Conservation (phyloP, 331 rosid species). For the Erythrophleum ivorense region DNA sequence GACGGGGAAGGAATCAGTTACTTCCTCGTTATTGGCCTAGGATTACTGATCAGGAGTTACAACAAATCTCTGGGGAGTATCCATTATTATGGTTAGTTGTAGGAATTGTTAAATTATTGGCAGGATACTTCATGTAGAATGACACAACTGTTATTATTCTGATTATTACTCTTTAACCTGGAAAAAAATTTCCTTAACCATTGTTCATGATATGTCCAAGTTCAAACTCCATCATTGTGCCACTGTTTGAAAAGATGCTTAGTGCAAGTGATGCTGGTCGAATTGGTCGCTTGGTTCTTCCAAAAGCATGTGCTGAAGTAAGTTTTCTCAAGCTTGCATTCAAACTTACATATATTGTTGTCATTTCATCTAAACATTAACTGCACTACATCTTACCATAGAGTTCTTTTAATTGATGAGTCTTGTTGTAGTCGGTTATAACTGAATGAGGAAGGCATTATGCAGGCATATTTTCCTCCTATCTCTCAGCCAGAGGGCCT, state of each 20-base stretch:
- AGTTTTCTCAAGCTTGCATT: constrained; percentile 35
- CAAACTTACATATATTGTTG: constrained; percentile 22
- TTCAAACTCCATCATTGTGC: constrained; percentile 93
- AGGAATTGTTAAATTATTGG: constrained; percentile 21
- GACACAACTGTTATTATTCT: constrained; percentile 33
- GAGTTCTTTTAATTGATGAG: constrained; percentile 18
- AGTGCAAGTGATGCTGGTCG: constrained; percentile 99
- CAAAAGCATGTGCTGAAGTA: constrained; percentile 99
- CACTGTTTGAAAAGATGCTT: constrained; percentile 97
- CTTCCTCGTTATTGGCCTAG: constrained; percentile 99
- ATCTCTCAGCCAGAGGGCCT: constrained; percentile 99
- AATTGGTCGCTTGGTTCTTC: constrained; percentile 97
- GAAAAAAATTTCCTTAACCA: constrained; percentile 60
- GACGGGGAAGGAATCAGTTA: constrained; percentile 95
- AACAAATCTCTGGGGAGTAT: constrained; percentile 99
- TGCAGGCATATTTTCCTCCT: constrained; percentile 98
- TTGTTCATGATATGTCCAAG: constrained; percentile 58
- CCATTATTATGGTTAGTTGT: constrained; percentile 49
- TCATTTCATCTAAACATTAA: constrained; percentile 34
- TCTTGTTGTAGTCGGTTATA: constrained; percentile 13
- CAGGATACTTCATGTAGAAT: constrained; percentile 16
- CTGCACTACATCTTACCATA: not conserved
- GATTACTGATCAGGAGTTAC: constrained; percentile 96
- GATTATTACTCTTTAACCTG: constrained; percentile 29
- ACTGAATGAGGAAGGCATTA: constrained; percentile 42